Conservation (phyloP, 768 basidiomycete genomes). For the Lenzites betulinus region DNA sequence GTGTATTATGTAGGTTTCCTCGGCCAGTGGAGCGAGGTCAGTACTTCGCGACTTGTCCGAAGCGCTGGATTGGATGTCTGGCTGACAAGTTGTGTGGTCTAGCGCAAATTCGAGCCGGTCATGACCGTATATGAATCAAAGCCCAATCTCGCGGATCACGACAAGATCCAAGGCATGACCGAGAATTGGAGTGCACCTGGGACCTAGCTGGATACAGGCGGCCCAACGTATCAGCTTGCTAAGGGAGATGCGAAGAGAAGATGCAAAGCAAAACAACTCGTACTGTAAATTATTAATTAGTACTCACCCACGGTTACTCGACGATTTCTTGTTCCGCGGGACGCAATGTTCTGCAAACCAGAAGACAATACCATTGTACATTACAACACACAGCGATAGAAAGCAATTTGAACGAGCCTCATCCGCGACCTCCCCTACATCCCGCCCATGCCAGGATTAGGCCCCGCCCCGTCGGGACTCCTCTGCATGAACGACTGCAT, state of each 20-base stretch:
- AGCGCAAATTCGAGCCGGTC: conserved; percentile 79
- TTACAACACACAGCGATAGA: too few relatives aligned
- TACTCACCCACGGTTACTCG: too few relatives aligned
- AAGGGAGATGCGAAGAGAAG: too few relatives aligned
- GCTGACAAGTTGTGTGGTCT: neutral
- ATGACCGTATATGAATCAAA: conserved; percentile 88
- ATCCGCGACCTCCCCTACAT: neutral
- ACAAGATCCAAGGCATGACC: conserved; percentile 81
- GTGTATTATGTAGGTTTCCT: conserved; percentile 87
- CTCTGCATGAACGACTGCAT: conserved; percentile 50
- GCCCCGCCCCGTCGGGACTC: conserved; percentile 31
- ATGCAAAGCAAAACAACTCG: too few relatives aligned
- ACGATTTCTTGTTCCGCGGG: too few relatives aligned
- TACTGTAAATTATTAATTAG: too few relatives aligned
- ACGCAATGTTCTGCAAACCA: neutral
- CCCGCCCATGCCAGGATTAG: conserved; percentile 20
- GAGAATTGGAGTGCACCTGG: conserved; percentile 43
- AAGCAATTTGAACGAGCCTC: neutral
- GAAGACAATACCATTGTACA: neutral
- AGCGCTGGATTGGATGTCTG: neutral
- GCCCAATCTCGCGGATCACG: conserved; percentile 86
- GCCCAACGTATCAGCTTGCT: too few relatives aligned
- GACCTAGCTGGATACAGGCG: too few relatives aligned
- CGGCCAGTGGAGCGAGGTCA: conserved; percentile 80
- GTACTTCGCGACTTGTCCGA: conserved; percentile 8